Evolutionary conservation across 1,284 basidiomycete genomes (phyloP).

Genomic region (Ganoderma resinaceum): DNA sequence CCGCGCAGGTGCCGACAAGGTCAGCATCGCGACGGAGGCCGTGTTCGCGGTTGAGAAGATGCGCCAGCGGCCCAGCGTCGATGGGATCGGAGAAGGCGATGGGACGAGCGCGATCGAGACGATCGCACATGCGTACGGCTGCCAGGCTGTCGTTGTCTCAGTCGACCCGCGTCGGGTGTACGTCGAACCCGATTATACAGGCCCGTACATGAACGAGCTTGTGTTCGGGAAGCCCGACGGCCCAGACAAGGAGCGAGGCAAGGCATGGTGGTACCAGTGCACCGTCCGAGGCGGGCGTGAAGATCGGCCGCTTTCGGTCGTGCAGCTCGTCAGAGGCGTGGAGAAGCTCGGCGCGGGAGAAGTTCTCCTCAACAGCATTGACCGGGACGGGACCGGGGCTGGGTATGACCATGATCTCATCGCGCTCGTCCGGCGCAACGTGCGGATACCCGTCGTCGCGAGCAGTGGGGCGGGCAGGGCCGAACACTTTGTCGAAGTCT

Average conservation of each 20-base stretch:
- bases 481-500: slow-evolving; percentile 90
- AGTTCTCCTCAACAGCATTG: slow-evolving; percentile 95
- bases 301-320: slow-evolving; percentile 87
- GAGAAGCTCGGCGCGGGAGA: slow-evolving; percentile 95
- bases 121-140: slow-evolving; percentile 92
- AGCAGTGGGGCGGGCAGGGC: slow-evolving; percentile 90
- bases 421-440: slow-evolving; percentile 75
- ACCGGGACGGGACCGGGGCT: slow-evolving; percentile 92
- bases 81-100: slow-evolving; percentile 49
- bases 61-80: slow-evolving; percentile 51
- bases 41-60: slow-evolving; percentile 93
- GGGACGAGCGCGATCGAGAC: slow-evolving; percentile 94
- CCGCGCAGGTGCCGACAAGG: slow-evolving; percentile 97
- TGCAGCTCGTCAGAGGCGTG: slow-evolving; percentile 90
- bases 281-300: slow-evolving; percentile 96
- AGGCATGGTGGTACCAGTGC: slow-evolving; percentile 99
- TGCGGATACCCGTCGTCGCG: slow-evolving; percentile 93
- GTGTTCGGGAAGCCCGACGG: slow-evolving; percentile 60
- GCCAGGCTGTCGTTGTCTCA: slow-evolving; percentile 97
- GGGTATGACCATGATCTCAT: slow-evolving; percentile 94
- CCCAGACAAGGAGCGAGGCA: slow-evolving; percentile 66
- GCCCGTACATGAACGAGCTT: slow-evolving; percentile 75
- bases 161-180: slow-evolving; percentile 94
- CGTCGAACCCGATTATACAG: slow-evolving; percentile 75
- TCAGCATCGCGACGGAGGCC: slow-evolving; percentile 95